Conservation (phyloP, 352 stramenopile genomes). For the Pythium myriotylum region DNA sequence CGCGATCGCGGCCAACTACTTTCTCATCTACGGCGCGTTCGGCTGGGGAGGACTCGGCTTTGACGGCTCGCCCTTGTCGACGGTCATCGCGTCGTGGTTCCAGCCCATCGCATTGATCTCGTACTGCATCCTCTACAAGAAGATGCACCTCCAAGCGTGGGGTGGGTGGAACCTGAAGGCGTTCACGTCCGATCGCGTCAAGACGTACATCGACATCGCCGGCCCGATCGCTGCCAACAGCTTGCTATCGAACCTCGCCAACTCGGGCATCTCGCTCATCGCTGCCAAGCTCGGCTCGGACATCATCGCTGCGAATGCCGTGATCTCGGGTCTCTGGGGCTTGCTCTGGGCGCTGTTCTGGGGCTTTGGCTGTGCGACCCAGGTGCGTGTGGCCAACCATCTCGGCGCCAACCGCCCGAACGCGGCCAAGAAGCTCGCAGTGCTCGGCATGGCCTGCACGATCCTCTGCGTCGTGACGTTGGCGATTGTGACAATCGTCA, state of each 20-base stretch:
- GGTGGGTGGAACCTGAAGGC: constrained; percentile 62
- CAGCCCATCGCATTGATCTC: constrained; percentile 73
- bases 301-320: constrained; percentile 76
- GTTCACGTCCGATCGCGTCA: constrained; percentile 61
- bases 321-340: constrained; percentile 68
- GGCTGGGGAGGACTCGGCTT: constrained; percentile 70
- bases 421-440: constrained; percentile 55
- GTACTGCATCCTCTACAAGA: constrained; percentile 78
- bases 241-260: constrained; percentile 74
- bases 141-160: constrained; percentile 74
- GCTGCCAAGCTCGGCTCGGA: constrained; percentile 72
- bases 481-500: constrained; percentile 34
- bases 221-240: constrained; percentile 66
- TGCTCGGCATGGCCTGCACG: constrained; percentile 68
- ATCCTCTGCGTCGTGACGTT: constrained; percentile 51
- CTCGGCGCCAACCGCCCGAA: constrained; percentile 69
- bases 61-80: constrained; percentile 76
- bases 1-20: constrained; percentile 65
- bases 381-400: constrained; percentile 80
- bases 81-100: constrained; percentile 80
- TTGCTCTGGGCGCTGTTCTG: constrained; percentile 79
- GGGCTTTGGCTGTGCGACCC: constrained; percentile 77
- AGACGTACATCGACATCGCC: constrained; percentile 68
- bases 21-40: constrained; percentile 45
- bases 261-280: constrained; percentile 71